Evolutionary conservation across 805 yeast species (phyloP).

Genomic region (Komagataella pseudopastoris): DNA sequence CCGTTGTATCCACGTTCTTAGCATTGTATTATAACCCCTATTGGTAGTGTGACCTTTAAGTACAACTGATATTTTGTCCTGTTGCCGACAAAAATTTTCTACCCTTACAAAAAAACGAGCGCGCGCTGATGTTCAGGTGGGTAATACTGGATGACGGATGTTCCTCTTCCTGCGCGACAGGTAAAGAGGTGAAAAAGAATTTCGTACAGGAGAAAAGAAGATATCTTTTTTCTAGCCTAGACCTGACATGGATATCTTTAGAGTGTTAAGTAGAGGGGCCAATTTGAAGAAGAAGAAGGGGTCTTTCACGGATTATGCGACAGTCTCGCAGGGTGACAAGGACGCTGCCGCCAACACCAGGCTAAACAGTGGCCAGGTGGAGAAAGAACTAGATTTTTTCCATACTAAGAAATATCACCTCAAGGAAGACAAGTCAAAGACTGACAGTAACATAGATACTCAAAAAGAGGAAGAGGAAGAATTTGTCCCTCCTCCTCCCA

Average conservation of each 20-base stretch:
- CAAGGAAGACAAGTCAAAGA: constrained; percentile 9
- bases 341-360: constrained; percentile 2
- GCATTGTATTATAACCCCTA: neutral
- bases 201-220: constrained; percentile 4
- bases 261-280: constrained; percentile 80
- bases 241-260: constrained; percentile 71
- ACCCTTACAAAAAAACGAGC: neutral
- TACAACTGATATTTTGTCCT: neutral
- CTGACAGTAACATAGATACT: constrained; percentile 16
- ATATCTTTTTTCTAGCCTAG: neutral
- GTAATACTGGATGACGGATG: constrained; percentile 3
- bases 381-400: constrained; percentile 76
- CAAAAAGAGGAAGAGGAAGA: constrained; percentile 13
- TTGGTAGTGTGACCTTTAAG: neutral
- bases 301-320: constrained; percentile 26
- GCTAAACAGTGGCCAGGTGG: constrained; percentile 29
- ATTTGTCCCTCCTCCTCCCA: constrained; percentile 22
- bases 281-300: constrained; percentile 46
- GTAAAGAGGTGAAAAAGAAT: constrained; percentile 4
- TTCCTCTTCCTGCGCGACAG: constrained; percentile 8
- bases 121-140: neutral
- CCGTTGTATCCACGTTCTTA: neutral
- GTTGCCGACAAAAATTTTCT: neutral
- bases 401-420: constrained; percentile 32
- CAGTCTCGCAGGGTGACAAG: constrained; percentile 12